These are phyloP conservation scores for Alloascoidea africana DNA, from an alignment of 805 yeast genomes.

Conservation along the genomic window DNA sequence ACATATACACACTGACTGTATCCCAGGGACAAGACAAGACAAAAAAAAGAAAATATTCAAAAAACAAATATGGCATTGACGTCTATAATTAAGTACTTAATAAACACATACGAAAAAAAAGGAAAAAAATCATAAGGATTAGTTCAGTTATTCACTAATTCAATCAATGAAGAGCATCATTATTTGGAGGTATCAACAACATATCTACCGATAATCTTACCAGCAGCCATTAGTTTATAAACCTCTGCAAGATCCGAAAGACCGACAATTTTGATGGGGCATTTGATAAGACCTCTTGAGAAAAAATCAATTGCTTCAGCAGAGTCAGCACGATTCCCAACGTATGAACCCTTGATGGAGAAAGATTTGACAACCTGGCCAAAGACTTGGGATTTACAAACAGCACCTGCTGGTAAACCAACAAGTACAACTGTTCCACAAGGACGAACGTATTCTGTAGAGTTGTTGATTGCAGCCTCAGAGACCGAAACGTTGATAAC, in stretches of 20 bases:
- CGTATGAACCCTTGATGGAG: constrained; percentile 68
- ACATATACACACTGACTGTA: no score
- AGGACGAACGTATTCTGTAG: constrained; percentile 44
- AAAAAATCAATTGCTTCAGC: constrained; percentile 69
- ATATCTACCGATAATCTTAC: constrained; percentile 77
- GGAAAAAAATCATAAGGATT: no score
- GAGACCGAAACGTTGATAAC: constrained; percentile 66
- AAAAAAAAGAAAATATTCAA: no score
- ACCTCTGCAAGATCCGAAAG: constrained; percentile 55
- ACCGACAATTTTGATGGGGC: constrained; percentile 66
- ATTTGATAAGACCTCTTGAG: constrained; percentile 51
- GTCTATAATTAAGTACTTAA: no score
- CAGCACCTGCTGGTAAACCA: constrained; percentile 72
- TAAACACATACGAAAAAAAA: no score
- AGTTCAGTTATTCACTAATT: no score
- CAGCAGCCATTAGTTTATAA: constrained; percentile 66
- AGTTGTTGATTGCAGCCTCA: constrained; percentile 47
- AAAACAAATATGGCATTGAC: no score
- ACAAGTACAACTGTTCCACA: constrained; percentile 59
- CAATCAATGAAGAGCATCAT: no score
- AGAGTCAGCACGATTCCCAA: constrained; percentile 81
- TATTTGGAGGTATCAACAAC: constrained; percentile 67
- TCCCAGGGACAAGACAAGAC: no score
- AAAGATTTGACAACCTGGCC: constrained; percentile 59
- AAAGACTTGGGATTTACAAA: constrained; percentile 55